Base-by-base conservation (phyloP, 2,329 filamentous ascomycete species). In the Ustulina deusta region DNA sequence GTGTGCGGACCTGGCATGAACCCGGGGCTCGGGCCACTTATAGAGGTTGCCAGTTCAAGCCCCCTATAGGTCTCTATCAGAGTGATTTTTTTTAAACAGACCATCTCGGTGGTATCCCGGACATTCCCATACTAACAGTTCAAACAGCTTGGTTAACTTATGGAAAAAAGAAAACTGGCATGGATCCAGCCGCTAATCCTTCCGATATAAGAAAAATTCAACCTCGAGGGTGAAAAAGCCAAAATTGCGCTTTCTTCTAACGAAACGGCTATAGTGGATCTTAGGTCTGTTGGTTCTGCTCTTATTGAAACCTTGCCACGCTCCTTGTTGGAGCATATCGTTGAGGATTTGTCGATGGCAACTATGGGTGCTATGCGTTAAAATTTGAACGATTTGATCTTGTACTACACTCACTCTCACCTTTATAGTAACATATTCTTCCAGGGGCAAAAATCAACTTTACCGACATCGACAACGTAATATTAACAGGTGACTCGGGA, bases 401-500 rank as follows among this genome's bases (percentile, higher is more conserved):
- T 13, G 11, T 25, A 15, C 10, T 48, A 11, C 25, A 40, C 7
- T 38, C 20, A 3, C 13, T n/a, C 20, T 59, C 5, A 2, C 2
- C 6, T 48, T 2, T 7, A 48, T 58, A 48, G 11, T 46, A 36
- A 58, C 44, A n/a, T 1, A 2, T 38, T 49, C 32, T 60, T 49
- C 15, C 13, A 60, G 57, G 51, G 9, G 57, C 42, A 29, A 51
- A 51, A 10, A 1, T 60, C 1, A 38, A n/a, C 13, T 27, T 60
- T 29, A 13, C 57, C 20, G 20, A 60, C 6, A 60, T 60, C 13
- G 32, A 51, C 29, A n/a, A 60, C 20, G 13, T 60, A 38, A 27
- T 60, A 11, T 7, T 60, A 48, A 36, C 57, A n/a, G 42, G 57
- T 49, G 57, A 44, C 32, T 49, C 22, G 29, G 44, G 42, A n/a